phyloP scores from a whole-genome alignment of 2,329 filamentous ascomycete genomes.

The Hypoxylon sp. region DNA sequence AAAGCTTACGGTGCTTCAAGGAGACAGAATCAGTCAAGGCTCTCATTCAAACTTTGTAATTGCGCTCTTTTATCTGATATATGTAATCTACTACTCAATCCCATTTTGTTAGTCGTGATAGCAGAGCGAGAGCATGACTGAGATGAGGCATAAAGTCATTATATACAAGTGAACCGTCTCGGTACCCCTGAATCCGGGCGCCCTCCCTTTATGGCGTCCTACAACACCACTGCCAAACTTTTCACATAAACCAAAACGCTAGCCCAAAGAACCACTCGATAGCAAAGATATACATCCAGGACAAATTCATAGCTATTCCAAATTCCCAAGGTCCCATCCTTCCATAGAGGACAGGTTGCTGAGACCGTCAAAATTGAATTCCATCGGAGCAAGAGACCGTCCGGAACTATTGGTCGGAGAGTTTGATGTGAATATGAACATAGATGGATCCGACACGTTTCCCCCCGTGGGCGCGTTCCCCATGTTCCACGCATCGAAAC shows the following conservation, averaged over 20 bases:
- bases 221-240: conserved; percentile 4
- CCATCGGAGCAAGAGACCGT: conserved; percentile 43
- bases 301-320: conserved; percentile 40
- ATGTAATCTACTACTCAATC: neutral
- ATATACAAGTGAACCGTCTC: conserved; percentile 25
- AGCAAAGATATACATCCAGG: conserved; percentile 20
- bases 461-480: conserved; percentile 45
- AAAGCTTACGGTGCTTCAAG: neutral
- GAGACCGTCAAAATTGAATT: conserved; percentile 50
- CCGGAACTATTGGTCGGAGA: conserved; percentile 29
- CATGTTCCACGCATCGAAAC: conserved; percentile 67
- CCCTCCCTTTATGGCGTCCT: neutral
- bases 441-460: conserved; percentile 51
- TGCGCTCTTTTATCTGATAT: neutral
- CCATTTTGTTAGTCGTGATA: conserved; percentile 9
- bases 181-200: neutral
- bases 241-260: conserved; percentile 5
- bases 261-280: neutral
- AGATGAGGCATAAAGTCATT: conserved; percentile 11
- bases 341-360: conserved; percentile 48
- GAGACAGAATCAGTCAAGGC: no score
- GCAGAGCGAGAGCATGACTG: neutral
- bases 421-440: conserved; percentile 51
- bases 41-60: neutral
- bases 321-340: conserved; percentile 49